These are phyloP conservation scores for Ophiocordyceps camponoti-leonardi DNA, from an alignment of 2,329 filamentous ascomycete species.

Conservation along the genomic window DNA sequence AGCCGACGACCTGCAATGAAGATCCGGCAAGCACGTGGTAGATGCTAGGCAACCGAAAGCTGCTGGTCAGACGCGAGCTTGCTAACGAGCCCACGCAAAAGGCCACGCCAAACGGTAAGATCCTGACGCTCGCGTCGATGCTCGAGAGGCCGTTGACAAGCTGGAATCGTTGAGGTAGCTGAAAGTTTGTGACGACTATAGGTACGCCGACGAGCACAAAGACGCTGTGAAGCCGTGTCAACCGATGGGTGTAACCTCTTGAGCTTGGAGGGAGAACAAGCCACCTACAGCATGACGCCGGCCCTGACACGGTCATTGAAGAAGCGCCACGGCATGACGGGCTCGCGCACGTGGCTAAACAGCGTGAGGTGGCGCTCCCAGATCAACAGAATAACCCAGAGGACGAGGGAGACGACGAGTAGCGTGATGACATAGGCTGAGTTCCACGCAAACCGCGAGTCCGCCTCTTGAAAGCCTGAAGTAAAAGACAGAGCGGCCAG, in stretches of 20 bases:
- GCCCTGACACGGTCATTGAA: constrained; percentile 4
- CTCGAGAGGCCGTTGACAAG: constrained; percentile 4
- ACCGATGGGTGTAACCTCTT: not conserved
- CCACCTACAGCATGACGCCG: constrained; percentile 5
- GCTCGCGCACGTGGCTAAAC: constrained; percentile 2
- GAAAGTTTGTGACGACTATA: constrained; percentile 2
- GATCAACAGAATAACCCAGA: not conserved
- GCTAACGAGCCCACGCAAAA: not conserved
- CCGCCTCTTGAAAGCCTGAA: constrained; percentile 1
- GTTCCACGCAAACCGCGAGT: constrained; percentile 1
- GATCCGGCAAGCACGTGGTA: not conserved
- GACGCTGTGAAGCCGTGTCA: not conserved
- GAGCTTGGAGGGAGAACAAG: not conserved
- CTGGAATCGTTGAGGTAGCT: constrained; percentile 7
- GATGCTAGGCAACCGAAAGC: not conserved
- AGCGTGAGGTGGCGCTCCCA: constrained; percentile 2
- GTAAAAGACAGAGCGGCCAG: constrained; percentile 1
- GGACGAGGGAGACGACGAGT: not conserved
- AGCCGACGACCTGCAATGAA: not conserved
- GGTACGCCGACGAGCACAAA: constrained; percentile 1
- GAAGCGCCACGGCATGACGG: constrained; percentile 9
- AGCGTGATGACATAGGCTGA: constrained; percentile 2
- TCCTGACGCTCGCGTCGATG: not conserved
- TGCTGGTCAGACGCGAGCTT: not conserved
- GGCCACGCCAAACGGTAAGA: not conserved